Evolutionary conservation across 2,329 filamentous ascomycete species (phyloP), one percentile per base, ranked within the genome.

Genomic region (Tolypocladium tropicale): DNA sequence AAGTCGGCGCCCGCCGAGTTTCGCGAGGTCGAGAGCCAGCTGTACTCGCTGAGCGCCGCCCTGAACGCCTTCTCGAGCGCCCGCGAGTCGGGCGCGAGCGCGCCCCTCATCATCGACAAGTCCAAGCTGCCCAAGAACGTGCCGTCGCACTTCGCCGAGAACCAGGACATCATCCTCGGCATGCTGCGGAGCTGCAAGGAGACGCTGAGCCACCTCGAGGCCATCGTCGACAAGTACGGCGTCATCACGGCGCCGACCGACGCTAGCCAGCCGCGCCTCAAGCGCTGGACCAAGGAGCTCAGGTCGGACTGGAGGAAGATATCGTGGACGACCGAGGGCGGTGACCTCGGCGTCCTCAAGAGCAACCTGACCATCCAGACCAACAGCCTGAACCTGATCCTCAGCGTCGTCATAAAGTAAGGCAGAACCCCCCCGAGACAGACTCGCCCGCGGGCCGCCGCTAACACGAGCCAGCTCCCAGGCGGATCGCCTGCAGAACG

Each of bases 1-100:
- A 58, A 58, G 25, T 58, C 56, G 5, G 56, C 56, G 6, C 56
- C 56, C 2, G 36, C 54, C 32, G 56, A 56, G 34, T 58, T 58
- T 30, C 54, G 53, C 14, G 56, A 58, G 21, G 54, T 58, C 21
- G 56, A 56, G 28, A 53, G 48, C 36, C 56, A 56, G 52, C 51
- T 58, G 16, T 58, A 58, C 52, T 53, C 56, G 23, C 53, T 59
- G 23, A 57, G 55, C 49, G 46, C 55, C 10, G 56, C 57, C 25
- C 55, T 59, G 5, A 52, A 50, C 4, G 57, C 57, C 37, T 53
- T 53, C 34, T 43, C 54, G n/a, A 55, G 52, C 28, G 48, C 50
- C 2, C 37, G 49, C 16, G 48, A 52, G n/a, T 32, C 48, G 16
- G 34, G 36, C 48, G 28, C 11, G 11, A 48, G 6, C 11, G 49